Evolutionary conservation across 2,329 filamentous ascomycete genomes (phyloP), one percentile per base, ranked within the genome.

Genomic region (Drechslerella stenobrocha): DNA sequence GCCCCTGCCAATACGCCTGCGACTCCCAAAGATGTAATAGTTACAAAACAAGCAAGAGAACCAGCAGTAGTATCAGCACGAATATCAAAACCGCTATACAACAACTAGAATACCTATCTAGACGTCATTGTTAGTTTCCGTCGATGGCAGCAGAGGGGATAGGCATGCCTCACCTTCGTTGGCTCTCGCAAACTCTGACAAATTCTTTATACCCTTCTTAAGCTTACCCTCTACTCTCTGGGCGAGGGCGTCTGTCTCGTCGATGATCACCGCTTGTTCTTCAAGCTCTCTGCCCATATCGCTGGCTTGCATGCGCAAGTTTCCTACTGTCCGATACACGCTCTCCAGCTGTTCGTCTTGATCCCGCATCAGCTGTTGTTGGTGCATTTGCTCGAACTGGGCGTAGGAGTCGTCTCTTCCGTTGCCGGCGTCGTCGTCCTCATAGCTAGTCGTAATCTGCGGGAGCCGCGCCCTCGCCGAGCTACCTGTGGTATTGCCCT

Each of bases 261-360:
- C 86, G 60, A 98, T 81, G 83, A 97, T 87, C 76, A 90, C 89
- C 8, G 55, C 83, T 80, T 98, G 93, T 79, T 98, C 93, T 77
- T 96, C 95, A 45, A 98, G 80, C 79, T 98, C 93, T 60, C 92
- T 81, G 1, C 93, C 92, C 92, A 98, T 98, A 73, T 90, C 89
- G 77, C 95, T 87, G 1, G 93, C 95, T 80, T 97, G 93, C 75
- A 87, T 82, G 58, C 92, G 81, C 75, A 98, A 78, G 75, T 90
- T 96, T 1, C 91, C 92, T 22, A 98, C 93, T 0, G 92, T 97
- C 71, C 86, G 84, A 75, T 95, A 96, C 46, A 98, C 92, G 13
- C 88, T 89, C 75, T 97, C 92, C 1, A 98, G 81, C 73, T 93
- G 88, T 78, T 91, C 82, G 75, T 98, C 93, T 80, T 98, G 93